phyloP scores from a whole-genome alignment of 805 yeast genomes.

The Saturnispora gosingensis region DNA sequence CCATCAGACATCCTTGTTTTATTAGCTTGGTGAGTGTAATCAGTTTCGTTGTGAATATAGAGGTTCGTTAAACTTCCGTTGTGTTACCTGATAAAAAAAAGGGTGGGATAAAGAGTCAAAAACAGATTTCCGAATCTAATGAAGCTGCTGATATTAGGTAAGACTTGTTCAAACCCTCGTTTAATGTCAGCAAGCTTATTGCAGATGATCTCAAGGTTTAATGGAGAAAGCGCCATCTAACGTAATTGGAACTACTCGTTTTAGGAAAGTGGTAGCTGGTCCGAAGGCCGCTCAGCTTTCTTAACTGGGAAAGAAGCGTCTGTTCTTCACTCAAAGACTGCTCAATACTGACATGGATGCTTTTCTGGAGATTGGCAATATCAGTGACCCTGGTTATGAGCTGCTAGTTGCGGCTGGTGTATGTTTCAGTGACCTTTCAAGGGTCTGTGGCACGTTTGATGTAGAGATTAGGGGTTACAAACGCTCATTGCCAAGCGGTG shows the following conservation, averaged over 20 bases:
- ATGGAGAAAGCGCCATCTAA: background rate
- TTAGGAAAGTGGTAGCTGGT: background rate
- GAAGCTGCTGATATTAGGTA: background rate
- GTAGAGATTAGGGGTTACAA: background rate
- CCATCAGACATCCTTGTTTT: slow-evolving; percentile 1
- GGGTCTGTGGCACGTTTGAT: background rate
- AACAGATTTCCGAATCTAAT: background rate
- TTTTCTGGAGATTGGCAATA: background rate
- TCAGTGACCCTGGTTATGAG: background rate
- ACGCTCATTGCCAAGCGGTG: background rate
- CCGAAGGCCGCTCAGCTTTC: background rate
- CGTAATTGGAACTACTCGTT: background rate
- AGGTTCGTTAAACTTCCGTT: background rate
- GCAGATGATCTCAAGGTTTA: background rate
- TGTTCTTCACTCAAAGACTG: background rate
- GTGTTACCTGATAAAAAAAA: background rate
- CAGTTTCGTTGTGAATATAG: no score
- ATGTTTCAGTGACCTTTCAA: background rate
- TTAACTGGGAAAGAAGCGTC: background rate
- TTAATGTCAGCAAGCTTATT: background rate
- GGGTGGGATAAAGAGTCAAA: background rate
- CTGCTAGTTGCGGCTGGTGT: background rate
- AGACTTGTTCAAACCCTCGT: background rate
- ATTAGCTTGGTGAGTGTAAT: no score
- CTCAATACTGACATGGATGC: background rate